These are phyloP conservation scores for Nannochloris sp. DNA, from an alignment of 139 green algal species.

Conservation along the genomic window DNA sequence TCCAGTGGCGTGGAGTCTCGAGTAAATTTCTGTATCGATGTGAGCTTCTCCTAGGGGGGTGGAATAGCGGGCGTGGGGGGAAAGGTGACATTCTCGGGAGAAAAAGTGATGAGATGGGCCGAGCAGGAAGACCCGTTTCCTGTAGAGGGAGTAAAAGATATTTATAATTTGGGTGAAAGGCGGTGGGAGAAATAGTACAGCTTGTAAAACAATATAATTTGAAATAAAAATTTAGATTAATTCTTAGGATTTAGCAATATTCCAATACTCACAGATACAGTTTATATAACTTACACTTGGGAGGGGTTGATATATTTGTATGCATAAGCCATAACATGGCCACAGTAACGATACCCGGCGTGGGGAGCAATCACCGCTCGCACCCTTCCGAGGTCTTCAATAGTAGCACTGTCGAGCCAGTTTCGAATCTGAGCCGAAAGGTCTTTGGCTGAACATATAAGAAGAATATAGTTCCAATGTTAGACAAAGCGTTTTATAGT, in stretches of 20 bases:
- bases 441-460: no score
- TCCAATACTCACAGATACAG: no score
- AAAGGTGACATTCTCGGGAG: slow-evolving; percentile 67
- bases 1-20: slow-evolving; percentile 59
- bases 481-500: not conserved
- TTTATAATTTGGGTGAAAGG: not conserved
- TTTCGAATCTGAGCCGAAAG: not conserved
- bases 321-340: slow-evolving; percentile 73
- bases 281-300: slow-evolving; percentile 57
- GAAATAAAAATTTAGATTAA: not conserved
- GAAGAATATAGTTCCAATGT: not conserved
- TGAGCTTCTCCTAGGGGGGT: slow-evolving; percentile 78
- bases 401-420: not conserved
- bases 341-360: slow-evolving; percentile 79
- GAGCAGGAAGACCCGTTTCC: slow-evolving; percentile 74
- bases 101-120: slow-evolving; percentile 88
- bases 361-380: slow-evolving; percentile 68
- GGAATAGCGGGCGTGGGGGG: slow-evolving; percentile 44
- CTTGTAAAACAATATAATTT: not conserved
- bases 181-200: not conserved
- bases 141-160: slow-evolving; percentile 26
- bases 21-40: slow-evolving; percentile 75
- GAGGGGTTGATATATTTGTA: slow-evolving; percentile 65
- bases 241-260: not conserved
- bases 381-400: slow-evolving; percentile 8